These are phyloP conservation scores for Colletotrichum trifolii DNA, from an alignment of 2,329 filamentous ascomycete species.

Conservation along the genomic window DNA sequence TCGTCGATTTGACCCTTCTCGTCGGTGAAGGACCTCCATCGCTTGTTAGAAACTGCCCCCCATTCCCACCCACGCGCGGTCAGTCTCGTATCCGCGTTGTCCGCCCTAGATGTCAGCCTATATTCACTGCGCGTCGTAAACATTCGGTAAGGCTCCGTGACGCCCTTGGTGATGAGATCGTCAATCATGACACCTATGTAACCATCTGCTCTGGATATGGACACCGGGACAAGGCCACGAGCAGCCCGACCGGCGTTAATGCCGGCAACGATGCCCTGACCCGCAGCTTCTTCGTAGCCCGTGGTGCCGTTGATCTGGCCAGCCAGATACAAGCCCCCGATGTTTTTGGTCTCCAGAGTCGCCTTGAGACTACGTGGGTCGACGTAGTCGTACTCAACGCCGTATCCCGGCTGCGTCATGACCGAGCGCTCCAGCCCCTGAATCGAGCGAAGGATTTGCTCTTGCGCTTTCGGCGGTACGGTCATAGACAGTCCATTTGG, in stretches of 20 bases:
- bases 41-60: conserved; percentile 80
- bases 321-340: conserved; percentile 88
- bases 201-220: conserved; percentile 83
- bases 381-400: conserved; percentile 98
- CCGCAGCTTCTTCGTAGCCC: conserved; percentile 96
- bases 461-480: conserved; percentile 87
- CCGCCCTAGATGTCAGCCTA: conserved; percentile 88
- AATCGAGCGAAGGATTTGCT: conserved; percentile 85
- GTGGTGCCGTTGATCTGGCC: conserved; percentile 99
- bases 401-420: conserved; percentile 96
- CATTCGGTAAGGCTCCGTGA: conserved; percentile 97
- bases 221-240: conserved; percentile 71
- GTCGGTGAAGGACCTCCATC: conserved; percentile 78
- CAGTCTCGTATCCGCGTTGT: conserved; percentile 91
- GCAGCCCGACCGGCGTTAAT: conserved; percentile 92
- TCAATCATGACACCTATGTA: conserved; percentile 99
- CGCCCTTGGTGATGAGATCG: conserved; percentile 95
- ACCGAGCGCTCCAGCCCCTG: conserved; percentile 86
- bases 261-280: conserved; percentile 90
- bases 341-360: conserved; percentile 94
- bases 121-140: conserved; percentile 97
- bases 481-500: conserved; percentile 99
- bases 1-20: conserved; percentile 75
- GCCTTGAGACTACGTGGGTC: conserved; percentile 88
- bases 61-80: conserved; percentile 81